Evolutionary conservation across 2,329 filamentous ascomycete genomes (phyloP).

Genomic region (Moelleriella libera): DNA sequence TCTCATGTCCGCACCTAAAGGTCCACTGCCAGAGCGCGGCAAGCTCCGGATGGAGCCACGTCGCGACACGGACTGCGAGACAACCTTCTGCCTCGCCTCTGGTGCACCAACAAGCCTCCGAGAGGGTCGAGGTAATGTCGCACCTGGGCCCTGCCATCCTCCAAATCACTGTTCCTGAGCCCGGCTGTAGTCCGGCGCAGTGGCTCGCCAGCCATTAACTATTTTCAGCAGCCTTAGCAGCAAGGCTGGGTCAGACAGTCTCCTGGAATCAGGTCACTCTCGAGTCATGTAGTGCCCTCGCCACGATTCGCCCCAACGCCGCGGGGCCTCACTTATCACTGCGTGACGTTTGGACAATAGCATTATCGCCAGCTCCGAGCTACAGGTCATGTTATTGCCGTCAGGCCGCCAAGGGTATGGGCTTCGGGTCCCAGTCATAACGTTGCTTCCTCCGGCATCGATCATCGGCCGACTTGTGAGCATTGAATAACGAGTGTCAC

Average conservation of each 20-base stretch:
- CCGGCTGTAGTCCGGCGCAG: not conserved
- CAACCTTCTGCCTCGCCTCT: not conserved
- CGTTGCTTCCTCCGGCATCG: not conserved
- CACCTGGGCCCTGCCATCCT: not conserved
- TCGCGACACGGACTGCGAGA: slow-evolving; percentile 1
- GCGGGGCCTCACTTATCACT: not conserved
- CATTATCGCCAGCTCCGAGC: not conserved
- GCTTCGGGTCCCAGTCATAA: not conserved
- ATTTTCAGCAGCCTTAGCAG: not conserved
- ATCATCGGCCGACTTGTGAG: not conserved
- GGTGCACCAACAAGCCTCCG: not conserved
- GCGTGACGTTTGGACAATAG: not conserved
- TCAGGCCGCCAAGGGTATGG: not conserved
- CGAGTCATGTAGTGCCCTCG: not conserved
- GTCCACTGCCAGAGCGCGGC: slow-evolving; percentile 2
- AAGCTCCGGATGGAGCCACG: slow-evolving; percentile 6
- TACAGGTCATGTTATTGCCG: not conserved
- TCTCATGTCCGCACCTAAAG: not conserved
- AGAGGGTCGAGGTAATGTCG: not conserved
- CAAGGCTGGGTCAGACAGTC: not conserved
- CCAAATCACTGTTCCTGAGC: not conserved
- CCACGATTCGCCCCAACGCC: not conserved
- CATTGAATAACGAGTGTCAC: not conserved
- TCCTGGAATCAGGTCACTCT: slow-evolving; percentile 1
- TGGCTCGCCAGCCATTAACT: too few species aligned